Conservation (phyloP, 2,329 filamentous ascomycete genomes). For the Trichoderma sp. region DNA sequence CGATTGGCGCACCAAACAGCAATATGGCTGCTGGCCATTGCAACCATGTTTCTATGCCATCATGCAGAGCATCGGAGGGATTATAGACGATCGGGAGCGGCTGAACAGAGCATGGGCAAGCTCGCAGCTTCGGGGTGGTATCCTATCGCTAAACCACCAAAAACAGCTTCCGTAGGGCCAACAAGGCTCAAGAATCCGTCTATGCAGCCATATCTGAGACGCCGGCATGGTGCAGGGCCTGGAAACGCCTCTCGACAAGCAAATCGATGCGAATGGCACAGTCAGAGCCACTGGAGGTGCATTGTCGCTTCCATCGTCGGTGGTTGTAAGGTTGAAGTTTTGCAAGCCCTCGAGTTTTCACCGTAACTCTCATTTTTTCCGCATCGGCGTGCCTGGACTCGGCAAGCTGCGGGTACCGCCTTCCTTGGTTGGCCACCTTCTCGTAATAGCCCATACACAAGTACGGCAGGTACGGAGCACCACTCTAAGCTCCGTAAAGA, state of each 20-base stretch:
- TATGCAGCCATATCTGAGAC: slow-evolving; percentile 12
- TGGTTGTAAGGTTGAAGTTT: slow-evolving; percentile 25
- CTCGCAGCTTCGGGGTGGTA: background rate
- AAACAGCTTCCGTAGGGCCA: background rate
- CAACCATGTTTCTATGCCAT: background rate
- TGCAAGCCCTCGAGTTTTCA: slow-evolving; percentile 3
- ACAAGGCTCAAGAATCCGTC: background rate
- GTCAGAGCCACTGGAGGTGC: background rate
- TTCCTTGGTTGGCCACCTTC: slow-evolving; percentile 10
- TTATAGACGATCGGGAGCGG: background rate
- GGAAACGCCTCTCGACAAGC: background rate
- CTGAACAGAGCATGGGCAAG: background rate
- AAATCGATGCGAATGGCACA: background rate
- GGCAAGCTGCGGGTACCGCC: slow-evolving; percentile 17
- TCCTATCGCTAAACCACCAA: background rate
- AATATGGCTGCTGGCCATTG: background rate
- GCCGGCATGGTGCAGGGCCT: background rate
- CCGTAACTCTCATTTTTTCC: slow-evolving; percentile 18
- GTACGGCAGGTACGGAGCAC: slow-evolving; percentile 15
- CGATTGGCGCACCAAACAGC: slow-evolving; percentile 9
- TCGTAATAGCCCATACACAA: background rate
- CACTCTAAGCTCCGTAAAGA: slow-evolving; percentile 9
- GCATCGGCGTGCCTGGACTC: slow-evolving; percentile 7
- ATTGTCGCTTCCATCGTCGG: slow-evolving; percentile 2
- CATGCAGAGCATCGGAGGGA: slow-evolving; percentile 17